Conservation (phyloP, 495 filamentous ascomycete species). For the Hyphodiscus hymeniophilus region DNA sequence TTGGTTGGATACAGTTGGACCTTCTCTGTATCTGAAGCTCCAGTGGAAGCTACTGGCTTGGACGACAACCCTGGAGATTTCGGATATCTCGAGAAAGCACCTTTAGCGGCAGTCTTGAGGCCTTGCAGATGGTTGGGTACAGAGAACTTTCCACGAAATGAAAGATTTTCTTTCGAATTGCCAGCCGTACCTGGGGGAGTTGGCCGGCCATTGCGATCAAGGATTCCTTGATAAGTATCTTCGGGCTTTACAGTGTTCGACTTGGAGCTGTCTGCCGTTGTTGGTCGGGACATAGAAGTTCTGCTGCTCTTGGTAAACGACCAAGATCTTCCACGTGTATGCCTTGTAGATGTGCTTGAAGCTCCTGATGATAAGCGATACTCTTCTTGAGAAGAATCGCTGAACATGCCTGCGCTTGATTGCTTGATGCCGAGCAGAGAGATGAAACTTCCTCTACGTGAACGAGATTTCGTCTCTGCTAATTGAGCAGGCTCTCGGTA, state of each 20-base stretch:
- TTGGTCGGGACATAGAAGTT: background rate
- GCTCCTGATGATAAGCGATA: background rate
- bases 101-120: background rate
- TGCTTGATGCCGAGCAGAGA: background rate
- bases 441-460: background rate
- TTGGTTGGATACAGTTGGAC: background rate
- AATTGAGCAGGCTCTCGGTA: background rate
- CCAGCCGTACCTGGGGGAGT: background rate
- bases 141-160: background rate
- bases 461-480: background rate
- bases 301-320: background rate
- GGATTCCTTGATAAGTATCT: background rate
- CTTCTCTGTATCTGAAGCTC: too few species aligned
- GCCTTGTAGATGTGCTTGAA: background rate
- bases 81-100: background rate
- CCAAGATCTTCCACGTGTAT: background rate
- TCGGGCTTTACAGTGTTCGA: background rate
- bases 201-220: background rate
- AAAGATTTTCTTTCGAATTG: background rate
- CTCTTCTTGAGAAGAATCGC: background rate
- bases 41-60: background rate
- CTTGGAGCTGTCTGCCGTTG: background rate
- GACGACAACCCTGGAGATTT: background rate
- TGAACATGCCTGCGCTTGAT: background rate
- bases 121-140: background rate